Conservation (phyloP, 2,329 filamentous ascomycete species). For the Claviceps fusiformis region DNA sequence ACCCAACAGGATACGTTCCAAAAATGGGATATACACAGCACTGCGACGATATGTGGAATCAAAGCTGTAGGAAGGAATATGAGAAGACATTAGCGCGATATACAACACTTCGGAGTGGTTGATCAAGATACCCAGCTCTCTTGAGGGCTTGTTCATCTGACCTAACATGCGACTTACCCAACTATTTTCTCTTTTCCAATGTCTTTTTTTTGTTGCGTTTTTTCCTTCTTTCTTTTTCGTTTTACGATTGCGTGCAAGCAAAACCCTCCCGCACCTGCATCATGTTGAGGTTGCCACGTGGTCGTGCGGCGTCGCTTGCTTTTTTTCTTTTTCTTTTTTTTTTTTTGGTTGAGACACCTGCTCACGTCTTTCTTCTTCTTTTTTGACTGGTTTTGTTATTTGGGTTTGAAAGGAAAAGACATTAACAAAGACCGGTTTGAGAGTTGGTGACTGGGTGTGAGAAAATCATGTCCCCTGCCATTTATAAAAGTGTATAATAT, state of each 20-base stretch:
- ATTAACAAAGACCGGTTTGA: neutral
- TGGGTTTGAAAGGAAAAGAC: neutral
- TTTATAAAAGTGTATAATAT: conserved; percentile 1
- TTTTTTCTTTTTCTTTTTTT: neutral
- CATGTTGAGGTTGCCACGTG: neutral
- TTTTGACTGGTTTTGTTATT: neutral
- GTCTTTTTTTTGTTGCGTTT: neutral
- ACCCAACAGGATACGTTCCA: neutral
- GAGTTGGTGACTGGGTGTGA: neutral
- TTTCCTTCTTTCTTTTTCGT: conserved; percentile 1
- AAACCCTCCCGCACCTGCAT: neutral
- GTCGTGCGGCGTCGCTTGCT: neutral
- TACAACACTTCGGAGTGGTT: conserved; percentile 16
- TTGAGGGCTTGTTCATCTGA: conserved; percentile 22
- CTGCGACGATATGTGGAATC: neutral
- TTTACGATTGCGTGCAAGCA: conserved; percentile 1
- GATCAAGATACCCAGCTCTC: conserved; percentile 28
- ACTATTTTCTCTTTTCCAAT: neutral
- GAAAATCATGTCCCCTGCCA: neutral
- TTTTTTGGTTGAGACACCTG: neutral
- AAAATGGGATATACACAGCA: neutral
- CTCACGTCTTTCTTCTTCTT: neutral
- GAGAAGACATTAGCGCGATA: conserved; percentile 1
- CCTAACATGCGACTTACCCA: conserved; percentile 8
- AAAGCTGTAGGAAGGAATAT: neutral